Percentiles rank a stretch among this genome's conserved stretches.
phyloP scores from a whole-genome alignment of 164 flowering plant genomes.

The Macadamia tetraphylla region DNA sequence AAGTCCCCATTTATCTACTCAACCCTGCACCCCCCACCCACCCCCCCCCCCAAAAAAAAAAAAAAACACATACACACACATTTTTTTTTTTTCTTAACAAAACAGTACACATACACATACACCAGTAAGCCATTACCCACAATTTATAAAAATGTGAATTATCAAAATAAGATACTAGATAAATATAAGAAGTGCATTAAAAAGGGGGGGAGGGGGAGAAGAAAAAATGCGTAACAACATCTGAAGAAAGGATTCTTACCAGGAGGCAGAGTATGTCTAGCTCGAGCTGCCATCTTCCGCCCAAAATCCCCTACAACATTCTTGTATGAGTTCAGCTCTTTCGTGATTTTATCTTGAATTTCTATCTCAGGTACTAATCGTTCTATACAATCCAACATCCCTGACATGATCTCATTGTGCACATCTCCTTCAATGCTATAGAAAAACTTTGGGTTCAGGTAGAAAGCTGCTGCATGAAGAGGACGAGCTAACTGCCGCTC shows the following conservation, averaged over 20 bases:
- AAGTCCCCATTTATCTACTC: background rate
- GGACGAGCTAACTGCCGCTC: constrained; percentile 48
- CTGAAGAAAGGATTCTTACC: constrained; percentile 37
- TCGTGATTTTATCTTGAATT: constrained; percentile 70
- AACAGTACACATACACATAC: no score
- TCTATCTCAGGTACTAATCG: constrained; percentile 67
- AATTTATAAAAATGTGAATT: background rate
- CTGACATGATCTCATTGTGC: constrained; percentile 52
- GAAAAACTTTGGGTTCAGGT: constrained; percentile 76
- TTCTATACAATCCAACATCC: constrained; percentile 79
- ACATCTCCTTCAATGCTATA: constrained; percentile 64
- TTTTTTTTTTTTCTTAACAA: background rate
- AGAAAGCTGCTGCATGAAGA: constrained; percentile 82
- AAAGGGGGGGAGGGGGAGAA: background rate
- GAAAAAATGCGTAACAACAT: background rate
- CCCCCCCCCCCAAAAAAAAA: no score
- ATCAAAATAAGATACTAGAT: background rate
- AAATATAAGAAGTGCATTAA: background rate
- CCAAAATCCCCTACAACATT: constrained; percentile 80
- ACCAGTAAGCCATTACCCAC: background rate
- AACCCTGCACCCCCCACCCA: background rate
- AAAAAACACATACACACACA: no score
- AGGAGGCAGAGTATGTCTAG: constrained; percentile 64
- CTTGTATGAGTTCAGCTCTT: constrained; percentile 67
- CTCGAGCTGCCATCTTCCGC: constrained; percentile 78